A percentile compares a stretch with the other conserved stretches of the same genome.
Conservation (phyloP, 177 flowering plant species). For the Vitis hybrid region DNA sequence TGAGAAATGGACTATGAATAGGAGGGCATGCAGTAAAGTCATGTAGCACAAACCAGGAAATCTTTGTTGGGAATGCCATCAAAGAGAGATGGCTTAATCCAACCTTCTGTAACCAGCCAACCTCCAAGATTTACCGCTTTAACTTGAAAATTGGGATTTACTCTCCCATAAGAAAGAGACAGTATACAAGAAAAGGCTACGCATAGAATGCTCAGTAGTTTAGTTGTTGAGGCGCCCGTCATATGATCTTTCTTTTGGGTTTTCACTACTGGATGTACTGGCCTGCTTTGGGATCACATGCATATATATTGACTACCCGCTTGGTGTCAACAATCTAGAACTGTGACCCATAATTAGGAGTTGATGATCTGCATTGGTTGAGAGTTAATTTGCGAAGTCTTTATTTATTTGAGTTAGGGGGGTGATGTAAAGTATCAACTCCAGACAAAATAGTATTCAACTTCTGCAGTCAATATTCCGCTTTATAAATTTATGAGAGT, state of each 20-base stretch:
- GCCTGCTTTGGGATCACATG: not conserved
- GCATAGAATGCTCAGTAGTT: not conserved
- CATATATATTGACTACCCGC: too few relatives aligned
- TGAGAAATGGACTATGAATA: too few relatives aligned
- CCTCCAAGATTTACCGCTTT: conserved; percentile 72
- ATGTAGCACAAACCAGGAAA: conserved; percentile 41
- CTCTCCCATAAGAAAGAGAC: conserved; percentile 17
- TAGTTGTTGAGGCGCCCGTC: conserved; percentile 7
- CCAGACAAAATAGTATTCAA: too few relatives aligned
- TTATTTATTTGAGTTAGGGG: too few relatives aligned
- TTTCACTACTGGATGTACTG: not conserved
- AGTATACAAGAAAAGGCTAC: conserved; percentile 3
- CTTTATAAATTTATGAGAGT: too few relatives aligned
- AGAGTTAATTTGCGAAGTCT: too few relatives aligned
- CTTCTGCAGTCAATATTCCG: too few relatives aligned
- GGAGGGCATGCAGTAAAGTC: not conserved
- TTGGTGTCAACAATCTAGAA: too few relatives aligned
- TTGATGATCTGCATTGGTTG: too few relatives aligned
- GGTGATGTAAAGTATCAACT: too few relatives aligned
- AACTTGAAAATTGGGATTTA: conserved; percentile 10
- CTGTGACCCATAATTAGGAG: too few relatives aligned
- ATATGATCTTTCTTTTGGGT: conserved; percentile 5
- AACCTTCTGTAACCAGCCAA: conserved; percentile 73
- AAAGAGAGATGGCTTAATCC: conserved; percentile 79
- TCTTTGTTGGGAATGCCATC: conserved; percentile 66